Conservation (phyloP, 345 rosid species). For the Acer saccharum region DNA sequence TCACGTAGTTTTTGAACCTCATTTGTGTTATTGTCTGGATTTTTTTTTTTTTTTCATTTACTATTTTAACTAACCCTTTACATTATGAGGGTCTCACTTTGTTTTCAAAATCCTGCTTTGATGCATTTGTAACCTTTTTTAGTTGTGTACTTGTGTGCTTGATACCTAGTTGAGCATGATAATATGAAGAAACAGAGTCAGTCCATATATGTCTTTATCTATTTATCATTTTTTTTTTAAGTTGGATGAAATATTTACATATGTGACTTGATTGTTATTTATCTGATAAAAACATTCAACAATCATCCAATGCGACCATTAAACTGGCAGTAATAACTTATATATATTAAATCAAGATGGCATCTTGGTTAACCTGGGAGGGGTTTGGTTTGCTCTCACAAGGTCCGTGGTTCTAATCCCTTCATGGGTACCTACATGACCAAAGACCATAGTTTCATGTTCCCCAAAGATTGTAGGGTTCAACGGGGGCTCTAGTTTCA, state of each 20-base stretch:
- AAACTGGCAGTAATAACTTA: not conserved
- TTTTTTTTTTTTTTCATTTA: not conserved
- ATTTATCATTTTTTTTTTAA: not conserved
- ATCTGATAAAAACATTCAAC: not conserved
- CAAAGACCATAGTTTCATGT: too few relatives aligned
- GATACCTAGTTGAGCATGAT: not conserved
- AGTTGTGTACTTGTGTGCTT: not conserved
- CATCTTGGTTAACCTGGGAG: not conserved
- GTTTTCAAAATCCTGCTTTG: not conserved
- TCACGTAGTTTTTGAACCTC: not conserved
- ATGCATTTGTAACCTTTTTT: not conserved
- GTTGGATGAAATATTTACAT: not conserved
- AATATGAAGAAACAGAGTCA: not conserved
- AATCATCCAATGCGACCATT: not conserved
- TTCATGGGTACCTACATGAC: too few relatives aligned
- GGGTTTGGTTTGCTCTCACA: too few relatives aligned
- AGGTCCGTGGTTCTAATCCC: too few relatives aligned
- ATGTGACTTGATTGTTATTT: not conserved
- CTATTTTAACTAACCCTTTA: not conserved
- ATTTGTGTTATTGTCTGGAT: not conserved
- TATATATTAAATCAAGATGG: not conserved
- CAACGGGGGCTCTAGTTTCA: too few relatives aligned
- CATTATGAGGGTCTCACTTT: not conserved
- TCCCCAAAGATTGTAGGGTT: too few relatives aligned
- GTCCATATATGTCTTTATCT: not conserved